These are phyloP conservation scores for Nicotiana paniculata DNA, from an alignment of 257 asterid species.

Conservation along the genomic window DNA sequence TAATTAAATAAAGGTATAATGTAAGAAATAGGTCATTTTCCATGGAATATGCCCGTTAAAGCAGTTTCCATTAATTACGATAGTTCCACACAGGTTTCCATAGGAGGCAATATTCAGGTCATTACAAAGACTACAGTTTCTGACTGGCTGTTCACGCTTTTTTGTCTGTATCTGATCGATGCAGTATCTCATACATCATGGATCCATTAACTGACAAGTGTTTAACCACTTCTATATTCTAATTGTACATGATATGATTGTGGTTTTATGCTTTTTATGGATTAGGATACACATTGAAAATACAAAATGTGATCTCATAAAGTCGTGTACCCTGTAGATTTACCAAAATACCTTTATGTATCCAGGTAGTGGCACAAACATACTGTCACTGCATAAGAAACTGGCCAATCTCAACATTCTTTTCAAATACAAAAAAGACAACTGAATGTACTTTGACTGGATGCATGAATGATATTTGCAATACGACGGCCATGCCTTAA, in stretches of 20 bases:
- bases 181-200: background rate
- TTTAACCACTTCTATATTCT: background rate
- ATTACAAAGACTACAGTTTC: background rate
- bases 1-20: no score
- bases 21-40: background rate
- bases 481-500: background rate
- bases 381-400: background rate
- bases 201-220: background rate
- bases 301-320: background rate
- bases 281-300: background rate
- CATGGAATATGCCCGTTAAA: background rate
- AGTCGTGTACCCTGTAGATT: background rate
- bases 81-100: conserved; percentile 1
- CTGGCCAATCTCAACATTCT: background rate
- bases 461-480: background rate
- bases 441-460: background rate
- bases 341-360: background rate
- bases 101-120: background rate
- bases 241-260: background rate
- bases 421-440: background rate
- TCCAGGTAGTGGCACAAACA: background rate
- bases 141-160: background rate
- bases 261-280: background rate
- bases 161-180: background rate
- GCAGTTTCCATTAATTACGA: background rate